A percentile compares a stretch with the other conserved stretches of the same genome.
phyloP scores from a whole-genome alignment of 2,329 filamentous ascomycete genomes.

The Diatrype stigma region DNA sequence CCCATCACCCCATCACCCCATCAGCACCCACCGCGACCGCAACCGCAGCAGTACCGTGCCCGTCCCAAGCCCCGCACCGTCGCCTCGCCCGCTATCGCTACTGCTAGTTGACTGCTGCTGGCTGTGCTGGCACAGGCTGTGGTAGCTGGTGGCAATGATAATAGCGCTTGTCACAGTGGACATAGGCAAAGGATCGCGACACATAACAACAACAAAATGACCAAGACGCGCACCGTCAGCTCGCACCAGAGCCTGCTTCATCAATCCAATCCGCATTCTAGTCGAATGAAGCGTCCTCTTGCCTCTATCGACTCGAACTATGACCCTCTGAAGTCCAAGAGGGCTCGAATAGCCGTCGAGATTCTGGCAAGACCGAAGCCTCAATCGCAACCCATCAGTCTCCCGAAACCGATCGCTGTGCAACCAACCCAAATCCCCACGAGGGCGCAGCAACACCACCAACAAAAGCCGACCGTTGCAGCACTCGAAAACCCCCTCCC shows the following conservation, averaged over 20 bases:
- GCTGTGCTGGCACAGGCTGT: too few relatives aligned
- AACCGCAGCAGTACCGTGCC: neutral
- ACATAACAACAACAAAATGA: conserved; percentile 4
- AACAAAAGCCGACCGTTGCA: conserved; percentile 14
- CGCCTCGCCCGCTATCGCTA: too few relatives aligned
- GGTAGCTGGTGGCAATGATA: neutral
- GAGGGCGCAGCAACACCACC: conserved; percentile 4
- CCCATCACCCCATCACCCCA: conserved; percentile 1
- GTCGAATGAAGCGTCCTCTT: conserved; percentile 46
- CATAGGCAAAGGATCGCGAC: conserved; percentile 18
- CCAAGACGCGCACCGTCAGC: conserved; percentile 15
- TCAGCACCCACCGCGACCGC: conserved; percentile 4
- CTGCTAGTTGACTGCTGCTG: too few relatives aligned
- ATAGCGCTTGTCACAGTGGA: conserved; percentile 8
- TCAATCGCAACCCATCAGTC: conserved; percentile 12
- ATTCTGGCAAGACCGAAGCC: conserved; percentile 35
- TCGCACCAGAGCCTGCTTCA: conserved; percentile 25
- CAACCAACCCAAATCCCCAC: conserved; percentile 17
- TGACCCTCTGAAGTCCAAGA: conserved; percentile 44
- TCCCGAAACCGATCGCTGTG: conserved; percentile 23
- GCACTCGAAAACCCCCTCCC: conserved; percentile 18
- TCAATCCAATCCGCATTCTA: conserved; percentile 24
- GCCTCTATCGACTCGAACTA: conserved; percentile 41
- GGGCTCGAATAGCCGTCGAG: conserved; percentile 49
- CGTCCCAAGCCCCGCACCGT: neutral